Evolutionary conservation across 192 early-diverging fungal species (phyloP).

Genomic region (Phlyctochytrium arcticum): DNA sequence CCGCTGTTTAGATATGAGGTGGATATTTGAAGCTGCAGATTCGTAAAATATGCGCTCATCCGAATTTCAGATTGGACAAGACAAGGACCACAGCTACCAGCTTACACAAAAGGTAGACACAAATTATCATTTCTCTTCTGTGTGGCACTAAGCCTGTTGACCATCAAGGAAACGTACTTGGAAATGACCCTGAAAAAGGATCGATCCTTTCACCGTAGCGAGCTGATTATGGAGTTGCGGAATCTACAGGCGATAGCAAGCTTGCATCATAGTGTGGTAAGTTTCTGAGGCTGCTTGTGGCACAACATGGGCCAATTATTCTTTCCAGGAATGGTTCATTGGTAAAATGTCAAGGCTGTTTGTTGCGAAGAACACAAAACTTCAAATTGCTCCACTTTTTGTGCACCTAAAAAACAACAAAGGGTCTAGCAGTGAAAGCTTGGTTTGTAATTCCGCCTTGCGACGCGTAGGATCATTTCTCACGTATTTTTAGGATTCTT

Average conservation of each 20-base stretch:
- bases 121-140: background rate
- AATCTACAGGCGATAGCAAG: slow-evolving; percentile 67
- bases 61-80: background rate
- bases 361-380: slow-evolving; percentile 9
- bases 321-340: slow-evolving; percentile 62
- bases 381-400: slow-evolving; percentile 18
- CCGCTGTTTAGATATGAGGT: slow-evolving; percentile 32
- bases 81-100: background rate
- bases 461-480: too few relatives aligned
- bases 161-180: slow-evolving; percentile 63
- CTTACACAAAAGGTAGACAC: slow-evolving; percentile 18
- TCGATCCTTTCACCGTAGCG: slow-evolving; percentile 67
- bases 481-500: background rate
- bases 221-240: slow-evolving; percentile 82
- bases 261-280: slow-evolving; percentile 81
- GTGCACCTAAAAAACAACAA: slow-evolving; percentile 1
- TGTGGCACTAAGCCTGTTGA: background rate
- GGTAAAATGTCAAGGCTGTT: slow-evolving; percentile 35
- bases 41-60: background rate
- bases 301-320: background rate
- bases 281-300: slow-evolving; percentile 21
- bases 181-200: slow-evolving; percentile 78
- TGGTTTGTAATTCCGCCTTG: background rate
- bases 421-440: background rate
- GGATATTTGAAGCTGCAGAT: background rate